Evolutionary conservation across 371 early-diverging fungal genomes (phyloP).

Genomic region (Amoeboradix gromovi): DNA sequence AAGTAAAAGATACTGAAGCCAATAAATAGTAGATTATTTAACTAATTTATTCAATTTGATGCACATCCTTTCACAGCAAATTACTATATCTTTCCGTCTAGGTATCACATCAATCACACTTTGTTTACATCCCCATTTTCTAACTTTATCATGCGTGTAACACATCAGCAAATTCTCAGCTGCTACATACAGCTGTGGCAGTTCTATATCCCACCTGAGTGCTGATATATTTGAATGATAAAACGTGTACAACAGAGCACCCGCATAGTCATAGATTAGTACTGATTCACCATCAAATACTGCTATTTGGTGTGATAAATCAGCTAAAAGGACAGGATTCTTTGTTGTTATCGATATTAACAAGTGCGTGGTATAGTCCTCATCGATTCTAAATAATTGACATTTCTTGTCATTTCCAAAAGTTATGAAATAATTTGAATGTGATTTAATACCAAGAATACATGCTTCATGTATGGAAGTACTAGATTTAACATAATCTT

Average conservation of each 20-base stretch:
- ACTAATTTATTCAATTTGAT: not conserved
- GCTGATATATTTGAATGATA: not conserved
- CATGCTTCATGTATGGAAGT: not conserved
- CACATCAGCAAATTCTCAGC: not conserved
- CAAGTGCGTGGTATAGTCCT: not conserved
- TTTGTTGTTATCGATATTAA: not conserved
- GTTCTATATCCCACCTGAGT: not conserved
- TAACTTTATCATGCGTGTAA: not conserved
- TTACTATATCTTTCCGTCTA: not conserved
- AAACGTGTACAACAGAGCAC: not conserved
- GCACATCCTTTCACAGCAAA: not conserved
- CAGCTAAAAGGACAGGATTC: not conserved
- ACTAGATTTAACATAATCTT: not conserved
- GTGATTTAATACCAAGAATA: not conserved
- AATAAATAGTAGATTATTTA: not conserved
- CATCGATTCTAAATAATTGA: not conserved
- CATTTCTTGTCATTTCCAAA: not conserved
- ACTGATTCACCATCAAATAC: not conserved
- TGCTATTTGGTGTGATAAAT: not conserved
- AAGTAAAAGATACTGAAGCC: not conserved
- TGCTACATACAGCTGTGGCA: not conserved
- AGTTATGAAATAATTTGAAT: not conserved
- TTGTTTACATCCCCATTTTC: not conserved
- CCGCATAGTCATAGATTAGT: not conserved
- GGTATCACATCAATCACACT: not conserved